These are phyloP conservation scores for Marasmius oreades DNA, from an alignment of 1,284 basidiomycete genomes.

Conservation along the genomic window DNA sequence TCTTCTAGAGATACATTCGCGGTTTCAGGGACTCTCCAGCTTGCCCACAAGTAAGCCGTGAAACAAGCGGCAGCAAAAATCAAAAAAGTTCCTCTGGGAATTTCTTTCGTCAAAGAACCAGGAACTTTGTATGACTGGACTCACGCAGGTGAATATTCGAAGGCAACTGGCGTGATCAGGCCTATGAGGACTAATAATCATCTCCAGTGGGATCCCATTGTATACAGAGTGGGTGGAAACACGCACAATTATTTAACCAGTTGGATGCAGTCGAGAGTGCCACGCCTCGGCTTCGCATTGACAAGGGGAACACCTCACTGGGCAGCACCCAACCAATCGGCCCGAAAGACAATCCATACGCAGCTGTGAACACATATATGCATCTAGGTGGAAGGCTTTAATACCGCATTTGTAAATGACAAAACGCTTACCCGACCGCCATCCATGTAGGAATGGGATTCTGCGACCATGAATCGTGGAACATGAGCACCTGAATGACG, in stretches of 20 bases:
- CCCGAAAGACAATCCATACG: slow-evolving; percentile 81
- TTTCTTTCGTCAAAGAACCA: not conserved
- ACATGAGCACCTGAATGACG: slow-evolving; percentile 42
- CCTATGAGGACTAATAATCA: slow-evolving; percentile 66
- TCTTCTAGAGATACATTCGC: slow-evolving; percentile 74
- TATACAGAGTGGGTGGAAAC: slow-evolving; percentile 3
- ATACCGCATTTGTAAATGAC: not conserved
- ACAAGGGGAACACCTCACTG: slow-evolving; percentile 83
- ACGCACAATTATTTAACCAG: slow-evolving; percentile 77
- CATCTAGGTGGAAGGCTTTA: slow-evolving; percentile 36
- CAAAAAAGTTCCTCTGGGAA: slow-evolving; percentile 58
- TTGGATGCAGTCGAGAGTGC: slow-evolving; percentile 82
- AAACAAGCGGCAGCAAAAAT: slow-evolving; percentile 66
- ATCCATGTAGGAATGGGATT: slow-evolving; percentile 59
- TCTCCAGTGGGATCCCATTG: slow-evolving; percentile 16
- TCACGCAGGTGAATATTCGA: slow-evolving; percentile 60
- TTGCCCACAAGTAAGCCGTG: slow-evolving; percentile 65
- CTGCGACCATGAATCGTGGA: slow-evolving; percentile 49
- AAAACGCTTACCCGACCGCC: slow-evolving; percentile 53
- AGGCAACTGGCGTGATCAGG: slow-evolving; percentile 70
- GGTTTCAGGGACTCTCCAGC: slow-evolving; percentile 69
- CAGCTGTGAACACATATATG: slow-evolving; percentile 76
- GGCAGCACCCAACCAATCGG: slow-evolving; percentile 85
- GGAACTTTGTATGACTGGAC: slow-evolving; percentile 18
- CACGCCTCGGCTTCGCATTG: slow-evolving; percentile 81